Base-by-base conservation (phyloP, 176 grass and related monocot species). In the Musa acuminata region DNA sequence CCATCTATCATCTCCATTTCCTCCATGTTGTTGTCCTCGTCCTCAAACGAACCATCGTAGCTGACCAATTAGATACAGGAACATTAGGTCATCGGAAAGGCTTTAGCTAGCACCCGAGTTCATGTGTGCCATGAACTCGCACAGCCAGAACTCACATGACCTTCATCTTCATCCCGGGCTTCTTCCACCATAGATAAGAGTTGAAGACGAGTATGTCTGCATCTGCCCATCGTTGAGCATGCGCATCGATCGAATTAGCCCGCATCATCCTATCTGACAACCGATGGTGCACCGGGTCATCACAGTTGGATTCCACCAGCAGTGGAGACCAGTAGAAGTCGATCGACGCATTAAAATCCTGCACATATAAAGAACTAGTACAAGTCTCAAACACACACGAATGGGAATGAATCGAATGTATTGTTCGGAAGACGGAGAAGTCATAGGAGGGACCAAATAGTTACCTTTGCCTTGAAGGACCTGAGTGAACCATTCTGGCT, bases 251-350 rank as follows among this genome's bases (percentile, higher is more conserved):
- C 20, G 80, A 71, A 49, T 92, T 62, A 27, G 87, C 84, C 63
- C 85, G 84, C 77, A 96, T 88, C 72, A 96, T 96, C 58, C 92
- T 72, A 65, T 82, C 87, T 52, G 88, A 82, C 48, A 92, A 83
- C 11, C 89, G 74, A 60, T 96, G 92, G 17, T 89, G 92, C 13
- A 87, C 82, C 3, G 92, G 89, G 73, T 96, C 73, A 75, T 96
- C 92, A 12, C 92, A 89, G 70, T 96, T 96, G 2, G 92, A 96
- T 65, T 96, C 89, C 51, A 96, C 55, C 22, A 96, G 85, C 51
- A 96, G 52, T 0, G 92, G 92, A 3, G 95, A 89, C 95, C 95
- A 99, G 64, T 99, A 99, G 72, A 99, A 99, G 53, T 99, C 95
- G 25, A 99, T 91, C 1, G 90, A 84, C 14, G 77, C 90, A 70